Conservation (phyloP, 2,329 filamentous ascomycete species). For the Onygenales sp. region DNA sequence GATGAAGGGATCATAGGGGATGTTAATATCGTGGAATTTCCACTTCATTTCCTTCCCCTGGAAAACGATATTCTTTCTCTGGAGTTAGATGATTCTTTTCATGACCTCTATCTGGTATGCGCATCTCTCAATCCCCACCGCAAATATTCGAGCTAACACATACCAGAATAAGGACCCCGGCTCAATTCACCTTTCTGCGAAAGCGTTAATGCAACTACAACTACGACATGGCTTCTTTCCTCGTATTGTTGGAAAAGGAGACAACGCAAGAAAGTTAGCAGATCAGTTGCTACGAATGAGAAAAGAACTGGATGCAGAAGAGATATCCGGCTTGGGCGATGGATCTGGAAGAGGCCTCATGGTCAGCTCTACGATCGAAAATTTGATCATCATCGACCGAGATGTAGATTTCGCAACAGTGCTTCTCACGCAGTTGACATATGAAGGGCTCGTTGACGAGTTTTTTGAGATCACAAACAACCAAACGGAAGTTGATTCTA, state of each 20-base stretch:
- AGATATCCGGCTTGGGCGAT: constrained; percentile 50
- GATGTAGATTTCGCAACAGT: constrained; percentile 90
- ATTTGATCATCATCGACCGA: constrained; percentile 86
- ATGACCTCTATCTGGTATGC: constrained; percentile 69
- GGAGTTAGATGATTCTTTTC: constrained; percentile 78
- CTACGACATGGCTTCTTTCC: constrained; percentile 88
- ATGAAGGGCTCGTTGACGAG: constrained; percentile 92
- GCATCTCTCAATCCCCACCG: constrained; percentile 2
- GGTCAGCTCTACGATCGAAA: constrained; percentile 81
- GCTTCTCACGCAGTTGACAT: constrained; percentile 88
- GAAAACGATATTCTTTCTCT: constrained; percentile 87
- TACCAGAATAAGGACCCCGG: constrained; percentile 71
- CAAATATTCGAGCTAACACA: constrained; percentile 17
- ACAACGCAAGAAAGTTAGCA: constrained; percentile 80
- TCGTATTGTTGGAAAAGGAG: constrained; percentile 87
- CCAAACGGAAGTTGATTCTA: constrained; percentile 84
- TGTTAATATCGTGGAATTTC: constrained; percentile 77
- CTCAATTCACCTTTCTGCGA: constrained; percentile 78
- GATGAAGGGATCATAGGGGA: constrained; percentile 90
- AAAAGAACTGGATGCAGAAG: constrained; percentile 78
- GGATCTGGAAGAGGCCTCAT: constrained; percentile 56
- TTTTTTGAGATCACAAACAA: constrained; percentile 86
- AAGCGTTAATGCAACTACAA: constrained; percentile 89
- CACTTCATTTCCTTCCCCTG: constrained; percentile 80
- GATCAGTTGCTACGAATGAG: constrained; percentile 86